phyloP scores from a whole-genome alignment of 1,284 basidiomycete species.

The Mycena sp. region DNA sequence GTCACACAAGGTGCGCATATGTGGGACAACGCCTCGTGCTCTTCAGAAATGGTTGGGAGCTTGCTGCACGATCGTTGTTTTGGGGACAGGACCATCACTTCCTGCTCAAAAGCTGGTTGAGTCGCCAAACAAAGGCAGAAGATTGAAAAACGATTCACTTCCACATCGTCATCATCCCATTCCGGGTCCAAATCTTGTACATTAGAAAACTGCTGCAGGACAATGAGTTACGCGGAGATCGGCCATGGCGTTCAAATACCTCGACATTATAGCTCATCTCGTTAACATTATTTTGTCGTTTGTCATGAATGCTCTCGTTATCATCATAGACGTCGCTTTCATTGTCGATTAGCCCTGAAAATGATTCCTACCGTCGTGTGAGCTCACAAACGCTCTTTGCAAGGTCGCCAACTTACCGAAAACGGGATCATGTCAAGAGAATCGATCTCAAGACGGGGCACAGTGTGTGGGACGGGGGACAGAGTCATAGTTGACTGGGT shows the following conservation, averaged over 20 bases:
- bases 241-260: neutral
- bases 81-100: conserved; percentile 28
- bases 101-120: conserved; percentile 8
- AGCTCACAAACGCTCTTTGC: neutral
- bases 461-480: neutral
- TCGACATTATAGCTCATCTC: conserved; percentile 29
- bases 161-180: conserved; percentile 30
- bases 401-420: conserved; percentile 10
- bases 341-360: conserved; percentile 21
- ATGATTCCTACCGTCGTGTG: conserved; percentile 21
- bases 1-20: neutral
- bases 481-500: conserved; percentile 22
- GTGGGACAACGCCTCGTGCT: conserved; percentile 14
- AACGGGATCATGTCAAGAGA: conserved; percentile 25
- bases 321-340: conserved; percentile 13
- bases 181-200: conserved; percentile 24
- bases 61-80: conserved; percentile 19
- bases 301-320: neutral
- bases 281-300: conserved; percentile 6
- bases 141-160: conserved; percentile 10
- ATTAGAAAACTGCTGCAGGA: conserved; percentile 25
- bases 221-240: neutral
- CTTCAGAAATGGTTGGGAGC: conserved; percentile 29
- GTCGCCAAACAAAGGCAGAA: neutral
- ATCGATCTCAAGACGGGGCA: conserved; percentile 21